Evolutionary conservation across 2,329 filamentous ascomycete genomes (phyloP).

Genomic region (Colletotrichum sp.): DNA sequence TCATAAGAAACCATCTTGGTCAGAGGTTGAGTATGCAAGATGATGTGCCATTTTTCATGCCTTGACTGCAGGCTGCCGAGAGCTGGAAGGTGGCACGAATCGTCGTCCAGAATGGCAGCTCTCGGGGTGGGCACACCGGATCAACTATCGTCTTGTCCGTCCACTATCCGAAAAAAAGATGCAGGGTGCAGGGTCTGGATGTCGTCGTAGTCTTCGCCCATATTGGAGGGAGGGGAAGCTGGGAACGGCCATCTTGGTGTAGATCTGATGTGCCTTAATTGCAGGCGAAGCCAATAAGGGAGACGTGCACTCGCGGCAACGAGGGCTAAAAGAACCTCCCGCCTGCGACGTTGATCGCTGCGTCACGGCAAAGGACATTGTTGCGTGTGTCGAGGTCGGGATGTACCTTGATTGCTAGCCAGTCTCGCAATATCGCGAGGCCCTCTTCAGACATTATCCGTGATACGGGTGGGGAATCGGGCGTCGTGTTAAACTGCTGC

Average conservation of each 20-base stretch:
- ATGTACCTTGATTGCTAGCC: constrained; percentile 5
- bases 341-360: constrained; percentile 6
- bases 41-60: constrained; percentile 26
- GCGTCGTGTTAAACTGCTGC: constrained; percentile 14
- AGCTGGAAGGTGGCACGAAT: constrained; percentile 15
- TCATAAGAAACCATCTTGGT: background rate
- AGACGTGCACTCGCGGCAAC: constrained; percentile 16
- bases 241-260: constrained; percentile 1
- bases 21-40: constrained; percentile 20
- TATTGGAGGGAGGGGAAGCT: background rate
- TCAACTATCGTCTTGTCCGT: constrained; percentile 2
- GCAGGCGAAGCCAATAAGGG: constrained; percentile 1
- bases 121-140: constrained; percentile 6
- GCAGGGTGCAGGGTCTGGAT: constrained; percentile 11
- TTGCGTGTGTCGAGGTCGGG: background rate
- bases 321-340: constrained; percentile 16
- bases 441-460: constrained; percentile 14
- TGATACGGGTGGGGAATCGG: constrained; percentile 11
- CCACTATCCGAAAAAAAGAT: background rate
- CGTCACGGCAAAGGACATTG: background rate
- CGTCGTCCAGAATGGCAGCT: constrained; percentile 8
- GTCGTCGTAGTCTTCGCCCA: background rate
- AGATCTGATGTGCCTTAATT: constrained; percentile 15
- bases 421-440: background rate
- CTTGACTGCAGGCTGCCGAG: constrained; percentile 19